These are phyloP conservation scores for Juglanconis oblonga DNA, from an alignment of 2,329 filamentous ascomycete genomes.

Conservation along the genomic window DNA sequence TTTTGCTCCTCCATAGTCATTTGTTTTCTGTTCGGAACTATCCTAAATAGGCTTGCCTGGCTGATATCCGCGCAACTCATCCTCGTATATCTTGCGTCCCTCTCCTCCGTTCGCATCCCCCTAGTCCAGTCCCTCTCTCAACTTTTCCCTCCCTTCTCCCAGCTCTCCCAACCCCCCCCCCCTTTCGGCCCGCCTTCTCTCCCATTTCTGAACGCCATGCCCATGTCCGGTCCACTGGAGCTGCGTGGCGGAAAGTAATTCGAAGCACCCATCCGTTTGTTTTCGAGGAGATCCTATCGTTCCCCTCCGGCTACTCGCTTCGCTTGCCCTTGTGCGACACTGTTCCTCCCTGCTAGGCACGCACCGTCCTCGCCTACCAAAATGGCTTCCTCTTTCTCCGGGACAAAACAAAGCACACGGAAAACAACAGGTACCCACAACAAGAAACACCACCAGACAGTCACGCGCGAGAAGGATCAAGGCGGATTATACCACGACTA, in stretches of 20 bases:
- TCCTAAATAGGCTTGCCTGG: background rate
- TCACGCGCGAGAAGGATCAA: no score
- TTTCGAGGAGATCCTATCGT: background rate
- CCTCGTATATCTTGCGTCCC: background rate
- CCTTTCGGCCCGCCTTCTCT: background rate
- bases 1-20: background rate
- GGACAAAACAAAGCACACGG: background rate
- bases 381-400: background rate
- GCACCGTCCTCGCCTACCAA: background rate
- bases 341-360: background rate
- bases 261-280: background rate
- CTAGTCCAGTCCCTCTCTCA: no score
- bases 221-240: background rate
- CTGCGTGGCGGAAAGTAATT: background rate
- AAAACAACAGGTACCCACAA: background rate
- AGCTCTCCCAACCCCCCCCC: background rate
- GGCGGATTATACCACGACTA: background rate
- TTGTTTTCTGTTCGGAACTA: background rate
- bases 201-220: no score
- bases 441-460: background rate
- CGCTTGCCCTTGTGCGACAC: slow-evolving; percentile 4
- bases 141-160: background rate
- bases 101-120: background rate
- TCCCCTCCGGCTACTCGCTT: background rate
- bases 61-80: background rate